Evolutionary conservation across 2,329 filamentous ascomycete genomes (phyloP), one percentile per base, ranked within the genome.

Genomic region (Kalmusia sp.): DNA sequence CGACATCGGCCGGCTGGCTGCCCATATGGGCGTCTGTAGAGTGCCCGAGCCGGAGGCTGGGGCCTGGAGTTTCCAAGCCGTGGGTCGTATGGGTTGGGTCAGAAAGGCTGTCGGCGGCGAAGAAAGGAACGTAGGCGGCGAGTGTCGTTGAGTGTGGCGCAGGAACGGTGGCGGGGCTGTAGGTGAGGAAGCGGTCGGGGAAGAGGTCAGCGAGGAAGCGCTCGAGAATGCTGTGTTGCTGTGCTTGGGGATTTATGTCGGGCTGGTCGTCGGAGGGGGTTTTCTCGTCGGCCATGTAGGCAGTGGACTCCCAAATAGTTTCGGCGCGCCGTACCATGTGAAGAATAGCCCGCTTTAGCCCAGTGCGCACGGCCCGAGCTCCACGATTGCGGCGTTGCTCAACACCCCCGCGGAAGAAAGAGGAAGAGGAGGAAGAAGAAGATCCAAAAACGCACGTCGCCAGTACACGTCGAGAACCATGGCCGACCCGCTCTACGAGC

Each of bases 401-500:
- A 21, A 25, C 44, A 47, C 41, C 41, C 34, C 41, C 41, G 41
- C 44, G 3, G 15, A 6, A 24, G 15, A n/a, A 11, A 24, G 9
- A 12, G 17, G 17, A 14, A 21, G 22, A 4, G 11, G 21, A n/a
- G n/a, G 8, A 31, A 7, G 28, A 31, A 7, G 14, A 31, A 14
- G 14, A 31, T 31, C 7, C 28, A 31, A n/a, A n/a, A n/a, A n/a
- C 28, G 28, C n/a, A 31, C 28, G 28, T 31, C n/a, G n/a, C n/a
- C n/a, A n/a, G n/a, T n/a, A n/a, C n/a, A n/a, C n/a, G n/a, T n/a
- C n/a, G n/a, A n/a, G 22, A 24, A 33, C 27, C 28, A 72, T 72
- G 69, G 67, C 68, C 19, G 90, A 93, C 69, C 80, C 89, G 14
- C 80, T 96, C 33, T 88, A 91, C 66, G 91, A 95, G 52, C 80